phyloP scores from a whole-genome alignment of 345 rosid species.

The Kernera saxatilis region DNA sequence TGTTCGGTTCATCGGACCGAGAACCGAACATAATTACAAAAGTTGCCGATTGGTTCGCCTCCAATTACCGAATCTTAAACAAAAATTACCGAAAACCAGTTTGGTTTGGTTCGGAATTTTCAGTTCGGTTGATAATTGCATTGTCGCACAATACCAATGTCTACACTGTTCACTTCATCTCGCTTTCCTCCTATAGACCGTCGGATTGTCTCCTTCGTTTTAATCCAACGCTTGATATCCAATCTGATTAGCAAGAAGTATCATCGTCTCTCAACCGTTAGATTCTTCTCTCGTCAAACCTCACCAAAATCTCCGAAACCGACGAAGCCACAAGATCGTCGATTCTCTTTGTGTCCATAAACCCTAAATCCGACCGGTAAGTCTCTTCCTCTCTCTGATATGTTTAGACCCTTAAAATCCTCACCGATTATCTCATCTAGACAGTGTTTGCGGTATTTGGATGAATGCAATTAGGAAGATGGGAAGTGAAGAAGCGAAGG shows the following conservation, averaged over 20 bases:
- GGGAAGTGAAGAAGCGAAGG: conserved; percentile 61
- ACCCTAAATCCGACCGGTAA: background rate
- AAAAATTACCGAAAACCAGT: too few species aligned
- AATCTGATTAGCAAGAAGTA: background rate
- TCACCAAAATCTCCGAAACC: background rate
- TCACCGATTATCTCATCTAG: background rate
- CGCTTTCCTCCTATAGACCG: background rate
- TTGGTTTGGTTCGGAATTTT: too few species aligned
- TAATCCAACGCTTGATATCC: background rate
- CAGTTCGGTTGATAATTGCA: too few species aligned
- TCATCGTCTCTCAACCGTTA: background rate
- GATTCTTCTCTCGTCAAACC: background rate
- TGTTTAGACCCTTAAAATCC: background rate
- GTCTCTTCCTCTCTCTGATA: background rate
- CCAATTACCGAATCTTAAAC: too few species aligned
- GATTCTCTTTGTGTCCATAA: too few species aligned
- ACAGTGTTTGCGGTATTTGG: background rate
- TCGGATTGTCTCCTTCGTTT: background rate
- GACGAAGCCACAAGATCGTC: too few species aligned
- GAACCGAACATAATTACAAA: too few species aligned
- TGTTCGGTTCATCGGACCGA: too few species aligned
- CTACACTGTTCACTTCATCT: background rate
- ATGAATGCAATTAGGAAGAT: conserved; percentile 17
- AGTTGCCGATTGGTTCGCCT: too few species aligned
- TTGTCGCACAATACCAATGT: too few species aligned